Evolutionary conservation across 352 stramenopile species (phyloP).

Genomic region (Saprolegnia parasitica): DNA sequence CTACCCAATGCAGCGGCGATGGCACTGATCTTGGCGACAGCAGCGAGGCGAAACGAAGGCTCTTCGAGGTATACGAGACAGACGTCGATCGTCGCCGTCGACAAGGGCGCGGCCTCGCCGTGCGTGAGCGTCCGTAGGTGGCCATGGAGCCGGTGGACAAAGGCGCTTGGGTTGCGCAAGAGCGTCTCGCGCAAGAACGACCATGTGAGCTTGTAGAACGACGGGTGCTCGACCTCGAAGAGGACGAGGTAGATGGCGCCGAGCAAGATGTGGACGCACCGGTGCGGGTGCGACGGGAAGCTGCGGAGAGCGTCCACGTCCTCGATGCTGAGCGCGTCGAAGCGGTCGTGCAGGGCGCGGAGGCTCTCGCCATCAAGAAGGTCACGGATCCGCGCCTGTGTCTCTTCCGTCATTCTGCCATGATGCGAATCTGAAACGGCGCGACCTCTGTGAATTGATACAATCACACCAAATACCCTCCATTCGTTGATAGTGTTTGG

Average conservation of each 20-base stretch:
- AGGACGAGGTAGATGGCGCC: constrained; percentile 23
- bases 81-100: background rate
- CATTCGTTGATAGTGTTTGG: background rate
- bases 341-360: background rate
- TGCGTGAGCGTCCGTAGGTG: background rate
- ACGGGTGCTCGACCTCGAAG: background rate
- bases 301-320: background rate
- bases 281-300: constrained; percentile 27
- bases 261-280: constrained; percentile 7
- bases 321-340: constrained; percentile 8
- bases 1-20: constrained; percentile 25
- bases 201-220: constrained; percentile 23
- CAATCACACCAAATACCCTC: background rate
- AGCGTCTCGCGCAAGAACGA: constrained; percentile 12
- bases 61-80: constrained; percentile 25
- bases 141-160: constrained; percentile 17
- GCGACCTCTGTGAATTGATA: too few relatives aligned
- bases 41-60: constrained; percentile 10
- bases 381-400: background rate
- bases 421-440: too few relatives aligned
- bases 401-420: background rate
- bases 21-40: constrained; percentile 9
- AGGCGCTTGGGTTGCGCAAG: background rate
- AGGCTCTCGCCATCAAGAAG: background rate
- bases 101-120: background rate